Evolutionary conservation across 805 yeast genomes (phyloP).

Genomic region (Candida dendrica): DNA sequence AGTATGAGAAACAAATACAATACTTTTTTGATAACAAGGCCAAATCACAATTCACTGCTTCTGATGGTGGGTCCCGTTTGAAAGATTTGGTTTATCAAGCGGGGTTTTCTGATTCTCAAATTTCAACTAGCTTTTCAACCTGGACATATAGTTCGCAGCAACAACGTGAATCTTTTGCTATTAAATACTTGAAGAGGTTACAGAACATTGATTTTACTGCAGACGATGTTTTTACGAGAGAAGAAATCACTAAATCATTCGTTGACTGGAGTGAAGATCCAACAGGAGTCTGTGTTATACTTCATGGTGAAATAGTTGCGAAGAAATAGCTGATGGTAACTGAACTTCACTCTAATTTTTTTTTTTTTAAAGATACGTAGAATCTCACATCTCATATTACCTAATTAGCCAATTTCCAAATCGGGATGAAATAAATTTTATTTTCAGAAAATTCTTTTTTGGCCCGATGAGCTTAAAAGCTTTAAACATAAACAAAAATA

Average conservation of each 20-base stretch:
- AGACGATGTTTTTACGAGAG: not conserved
- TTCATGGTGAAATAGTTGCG: not conserved
- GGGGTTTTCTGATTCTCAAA: not conserved
- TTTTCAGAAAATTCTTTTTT: too few relatives aligned
- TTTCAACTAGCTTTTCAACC: not conserved
- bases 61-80: not conserved
- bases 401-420: not conserved
- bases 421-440: not conserved
- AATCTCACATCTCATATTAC: not conserved
- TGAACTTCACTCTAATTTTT: too few relatives aligned
- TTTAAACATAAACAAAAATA: too few relatives aligned
- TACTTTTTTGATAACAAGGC: not conserved
- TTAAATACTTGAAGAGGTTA: not conserved
- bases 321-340: too few relatives aligned
- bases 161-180: not conserved
- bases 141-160: not conserved
- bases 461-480: not conserved
- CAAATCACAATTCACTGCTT: not conserved
- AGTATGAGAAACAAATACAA: constrained; percentile 4
- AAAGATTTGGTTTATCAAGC: not conserved
- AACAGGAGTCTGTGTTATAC: not conserved
- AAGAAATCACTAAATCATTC: not conserved
- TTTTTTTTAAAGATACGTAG: too few relatives aligned
- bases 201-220: not conserved
- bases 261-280: not conserved